phyloP scores from a whole-genome alignment of 1,284 basidiomycete species.

The Ceratobasidium sp. region DNA sequence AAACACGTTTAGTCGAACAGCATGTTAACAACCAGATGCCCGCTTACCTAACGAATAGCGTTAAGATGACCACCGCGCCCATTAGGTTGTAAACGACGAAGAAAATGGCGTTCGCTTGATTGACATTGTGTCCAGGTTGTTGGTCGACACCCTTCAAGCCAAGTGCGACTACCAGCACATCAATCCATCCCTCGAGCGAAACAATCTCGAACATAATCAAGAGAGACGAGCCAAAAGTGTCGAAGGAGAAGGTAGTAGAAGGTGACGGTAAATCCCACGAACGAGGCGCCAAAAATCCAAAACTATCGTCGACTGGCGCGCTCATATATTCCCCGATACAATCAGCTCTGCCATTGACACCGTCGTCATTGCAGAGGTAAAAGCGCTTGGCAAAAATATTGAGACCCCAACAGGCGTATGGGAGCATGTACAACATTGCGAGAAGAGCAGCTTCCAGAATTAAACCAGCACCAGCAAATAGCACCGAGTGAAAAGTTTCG shows the following conservation, averaged over 20 bases:
- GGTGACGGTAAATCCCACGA: conserved; percentile 91
- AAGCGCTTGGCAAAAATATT: conserved; percentile 93
- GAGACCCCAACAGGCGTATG: conserved; percentile 97
- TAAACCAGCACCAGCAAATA: conserved; percentile 88
- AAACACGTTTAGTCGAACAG: conserved; percentile 51
- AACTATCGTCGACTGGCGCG: conserved; percentile 66
- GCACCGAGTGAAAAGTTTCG: conserved; percentile 90
- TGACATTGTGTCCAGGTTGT: conserved; percentile 80
- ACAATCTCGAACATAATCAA: conserved; percentile 98
- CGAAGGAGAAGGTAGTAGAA: conserved; percentile 91
- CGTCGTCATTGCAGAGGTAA: conserved; percentile 87
- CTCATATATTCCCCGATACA: conserved; percentile 83
- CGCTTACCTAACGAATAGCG: conserved; percentile 86
- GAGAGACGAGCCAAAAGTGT: conserved; percentile 87
- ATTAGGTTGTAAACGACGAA: conserved; percentile 95
- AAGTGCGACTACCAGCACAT: conserved; percentile 89
- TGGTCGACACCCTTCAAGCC: conserved; percentile 78
- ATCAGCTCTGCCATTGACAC: conserved; percentile 69
- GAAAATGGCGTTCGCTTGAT: conserved; percentile 90
- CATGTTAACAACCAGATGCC: neutral
- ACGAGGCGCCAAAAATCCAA: conserved; percentile 83
- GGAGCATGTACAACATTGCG: conserved; percentile 96
- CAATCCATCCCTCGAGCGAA: conserved; percentile 95
- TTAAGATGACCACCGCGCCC: conserved; percentile 91
- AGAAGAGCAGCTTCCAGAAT: conserved; percentile 93